Conservation (phyloP, 2,329 filamentous ascomycete species). For the Botrytis galanthina region DNA sequence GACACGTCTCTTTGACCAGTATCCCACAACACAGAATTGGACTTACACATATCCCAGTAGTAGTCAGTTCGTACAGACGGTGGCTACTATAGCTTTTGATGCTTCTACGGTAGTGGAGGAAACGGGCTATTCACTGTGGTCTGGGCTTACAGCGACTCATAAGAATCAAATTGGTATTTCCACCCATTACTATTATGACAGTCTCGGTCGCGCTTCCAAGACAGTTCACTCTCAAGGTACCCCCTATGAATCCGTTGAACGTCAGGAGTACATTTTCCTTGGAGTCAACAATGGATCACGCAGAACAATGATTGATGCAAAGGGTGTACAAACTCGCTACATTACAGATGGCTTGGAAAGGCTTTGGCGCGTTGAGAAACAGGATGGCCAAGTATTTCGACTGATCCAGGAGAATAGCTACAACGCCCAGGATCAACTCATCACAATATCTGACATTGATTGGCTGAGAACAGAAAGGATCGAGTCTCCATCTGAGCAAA, state of each 20-base stretch:
- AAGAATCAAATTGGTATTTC: conserved; percentile 2
- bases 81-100: conserved; percentile 4
- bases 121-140: conserved; percentile 7
- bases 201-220: neutral
- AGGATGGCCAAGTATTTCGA: neutral
- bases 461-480: neutral
- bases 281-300: neutral
- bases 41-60: neutral
- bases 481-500: neutral
- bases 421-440: conserved; percentile 14
- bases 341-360: conserved; percentile 12
- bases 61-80: neutral
- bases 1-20: neutral
- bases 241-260: neutral
- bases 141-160: neutral
- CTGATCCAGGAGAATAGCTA: conserved; percentile 9
- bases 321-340: conserved; percentile 11
- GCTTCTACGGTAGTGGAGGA: conserved; percentile 1
- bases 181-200: neutral
- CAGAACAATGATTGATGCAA: conserved; percentile 3
- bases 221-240: neutral
- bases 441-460: conserved; percentile 5
- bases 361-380: conserved; percentile 8
- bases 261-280: conserved; percentile 1
- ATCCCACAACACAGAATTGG: conserved; percentile 11